Percentiles rank a stretch among this genome's conserved stretches.
Evolutionary conservation across 345 rosid genomes (phyloP).

Genomic region (Erucastrum elatum): DNA sequence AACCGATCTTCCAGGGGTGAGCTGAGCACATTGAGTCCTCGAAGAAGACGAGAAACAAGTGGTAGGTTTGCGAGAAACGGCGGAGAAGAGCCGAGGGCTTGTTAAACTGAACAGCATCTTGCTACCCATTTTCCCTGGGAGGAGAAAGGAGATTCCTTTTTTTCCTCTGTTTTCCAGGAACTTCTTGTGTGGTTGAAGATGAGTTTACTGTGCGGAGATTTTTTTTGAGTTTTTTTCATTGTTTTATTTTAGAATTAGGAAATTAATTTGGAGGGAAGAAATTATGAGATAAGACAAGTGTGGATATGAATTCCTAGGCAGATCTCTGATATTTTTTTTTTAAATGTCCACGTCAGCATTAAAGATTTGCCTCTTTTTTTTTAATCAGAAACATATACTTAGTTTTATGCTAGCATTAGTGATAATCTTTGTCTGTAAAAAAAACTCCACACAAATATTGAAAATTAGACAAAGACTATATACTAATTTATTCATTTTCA

Average conservation of each 20-base stretch:
- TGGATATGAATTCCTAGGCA: constrained; percentile 61
- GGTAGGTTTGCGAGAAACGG: constrained; percentile 51
- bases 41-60: constrained; percentile 31
- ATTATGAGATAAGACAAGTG: constrained; percentile 40
- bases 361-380: background rate
- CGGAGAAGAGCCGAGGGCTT: constrained; percentile 56
- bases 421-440: background rate
- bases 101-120: constrained; percentile 33
- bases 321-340: constrained; percentile 27
- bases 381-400: background rate
- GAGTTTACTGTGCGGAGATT: background rate
- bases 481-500: background rate
- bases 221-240: background rate
- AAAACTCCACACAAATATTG: background rate
- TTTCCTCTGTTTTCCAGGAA: constrained; percentile 28
- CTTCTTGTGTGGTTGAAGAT: constrained; percentile 26
- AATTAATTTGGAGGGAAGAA: constrained; percentile 48
- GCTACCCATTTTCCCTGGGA: constrained; percentile 30
- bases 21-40: constrained; percentile 41
- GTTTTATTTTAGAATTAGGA: background rate
- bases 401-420: background rate
- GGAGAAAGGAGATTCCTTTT: constrained; percentile 8
- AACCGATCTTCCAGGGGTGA: constrained; percentile 27
- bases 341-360: constrained; percentile 50
- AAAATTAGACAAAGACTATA: background rate